A percentile compares a stretch with the other conserved stretches of the same genome.
These are phyloP conservation scores for Cladophialophora immunda DNA, from an alignment of 2,329 filamentous ascomycete species.

Conservation along the genomic window DNA sequence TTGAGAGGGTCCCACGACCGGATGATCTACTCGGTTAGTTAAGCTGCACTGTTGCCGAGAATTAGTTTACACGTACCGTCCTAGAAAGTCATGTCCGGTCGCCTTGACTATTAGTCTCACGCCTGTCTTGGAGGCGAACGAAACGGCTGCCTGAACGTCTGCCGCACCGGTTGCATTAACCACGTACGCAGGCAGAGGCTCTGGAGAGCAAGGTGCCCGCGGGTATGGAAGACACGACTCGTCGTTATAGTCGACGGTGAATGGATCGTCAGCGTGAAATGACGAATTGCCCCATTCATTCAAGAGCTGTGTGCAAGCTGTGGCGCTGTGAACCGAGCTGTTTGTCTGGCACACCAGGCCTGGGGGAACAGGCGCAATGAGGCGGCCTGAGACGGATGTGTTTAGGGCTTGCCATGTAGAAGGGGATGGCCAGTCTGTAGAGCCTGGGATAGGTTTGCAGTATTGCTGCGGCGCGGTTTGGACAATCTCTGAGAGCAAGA, in stretches of 20 bases:
- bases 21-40: conserved; percentile 44
- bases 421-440: conserved; percentile 47
- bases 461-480: conserved; percentile 28
- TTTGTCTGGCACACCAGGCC: conserved; percentile 56
- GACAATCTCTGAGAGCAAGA: too few relatives aligned
- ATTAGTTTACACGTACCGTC: too few relatives aligned
- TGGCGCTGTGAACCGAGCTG: conserved; percentile 44
- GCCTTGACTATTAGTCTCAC: conserved; percentile 61
- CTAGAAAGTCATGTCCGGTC: conserved; percentile 62
- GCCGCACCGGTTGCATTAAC: conserved; percentile 48
- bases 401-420: conserved; percentile 51
- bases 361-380: conserved; percentile 51
- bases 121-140: conserved; percentile 49
- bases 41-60: too few relatives aligned
- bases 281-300: conserved; percentile 47
- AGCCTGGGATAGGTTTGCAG: conserved; percentile 38
- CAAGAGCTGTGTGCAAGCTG: conserved; percentile 46
- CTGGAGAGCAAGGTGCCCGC: conserved; percentile 43
- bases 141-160: conserved; percentile 49
- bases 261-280: conserved; percentile 52
- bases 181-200: conserved; percentile 47
- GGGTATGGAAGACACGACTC: conserved; percentile 59
- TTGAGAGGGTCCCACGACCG: conserved; percentile 52
- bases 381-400: conserved; percentile 47
- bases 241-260: conserved; percentile 57